phyloP scores from a whole-genome alignment of 495 filamentous ascomycete species.

The Daldinia childiae region DNA sequence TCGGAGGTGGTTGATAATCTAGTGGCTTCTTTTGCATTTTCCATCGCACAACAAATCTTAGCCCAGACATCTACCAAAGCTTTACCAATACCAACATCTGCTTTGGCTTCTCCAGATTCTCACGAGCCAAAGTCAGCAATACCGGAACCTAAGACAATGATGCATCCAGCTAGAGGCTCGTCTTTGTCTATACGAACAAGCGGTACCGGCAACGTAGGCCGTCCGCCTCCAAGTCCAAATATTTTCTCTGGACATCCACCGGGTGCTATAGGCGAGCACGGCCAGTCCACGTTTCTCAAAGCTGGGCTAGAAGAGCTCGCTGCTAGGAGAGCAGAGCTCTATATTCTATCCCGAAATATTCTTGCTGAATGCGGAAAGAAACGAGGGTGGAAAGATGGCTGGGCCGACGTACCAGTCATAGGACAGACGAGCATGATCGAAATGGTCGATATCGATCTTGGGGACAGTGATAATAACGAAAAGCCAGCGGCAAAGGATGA shows the following conservation, averaged over 20 bases:
- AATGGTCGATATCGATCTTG: constrained; percentile 67
- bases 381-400: constrained; percentile 80
- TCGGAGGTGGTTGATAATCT: constrained; percentile 77
- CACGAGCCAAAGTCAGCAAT: constrained; percentile 63
- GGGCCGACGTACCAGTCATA: constrained; percentile 70
- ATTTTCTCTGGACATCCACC: constrained; percentile 52
- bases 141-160: constrained; percentile 70
- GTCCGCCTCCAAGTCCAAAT: constrained; percentile 57
- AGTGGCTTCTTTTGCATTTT: constrained; percentile 85
- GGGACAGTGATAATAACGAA: constrained; percentile 44
- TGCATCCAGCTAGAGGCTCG: constrained; percentile 66
- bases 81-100: constrained; percentile 71
- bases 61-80: constrained; percentile 76
- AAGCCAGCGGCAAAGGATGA: constrained; percentile 28
- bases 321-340: constrained; percentile 79
- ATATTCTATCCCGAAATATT: constrained; percentile 78
- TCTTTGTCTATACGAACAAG: constrained; percentile 55
- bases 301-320: constrained; percentile 85
- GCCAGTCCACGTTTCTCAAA: constrained; percentile 59
- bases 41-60: constrained; percentile 78
- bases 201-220: constrained; percentile 27
- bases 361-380: constrained; percentile 78
- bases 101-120: constrained; percentile 54
- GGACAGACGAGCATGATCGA: constrained; percentile 58
- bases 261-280: constrained; percentile 44